phyloP scores from a whole-genome alignment of 2,329 filamentous ascomycete species.

The Colletotrichum spinosum region DNA sequence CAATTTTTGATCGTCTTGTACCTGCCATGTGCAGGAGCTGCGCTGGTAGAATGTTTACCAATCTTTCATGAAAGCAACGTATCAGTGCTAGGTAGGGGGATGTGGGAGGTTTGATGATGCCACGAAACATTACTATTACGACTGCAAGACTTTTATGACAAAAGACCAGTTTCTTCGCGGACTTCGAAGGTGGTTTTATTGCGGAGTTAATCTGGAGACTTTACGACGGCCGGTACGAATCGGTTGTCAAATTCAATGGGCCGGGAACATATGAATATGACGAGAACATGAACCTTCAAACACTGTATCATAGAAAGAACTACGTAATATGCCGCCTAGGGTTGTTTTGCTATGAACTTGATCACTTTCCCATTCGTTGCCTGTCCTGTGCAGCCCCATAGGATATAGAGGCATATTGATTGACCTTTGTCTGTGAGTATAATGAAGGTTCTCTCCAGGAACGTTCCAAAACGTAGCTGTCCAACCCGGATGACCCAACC shows the following conservation, averaged over 20 bases:
- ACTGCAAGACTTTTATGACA: constrained; percentile 34
- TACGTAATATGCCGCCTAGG: constrained; percentile 31
- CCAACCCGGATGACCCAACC: too few species aligned
- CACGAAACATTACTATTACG: constrained; percentile 31
- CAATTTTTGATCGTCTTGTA: constrained; percentile 34
- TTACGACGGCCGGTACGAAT: constrained; percentile 23
- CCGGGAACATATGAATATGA: constrained; percentile 21
- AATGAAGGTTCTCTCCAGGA: too few species aligned
- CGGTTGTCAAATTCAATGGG: constrained; percentile 1
- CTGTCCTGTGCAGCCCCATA: background rate
- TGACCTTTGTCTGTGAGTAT: too few species aligned
- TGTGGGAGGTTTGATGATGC: constrained; percentile 17
- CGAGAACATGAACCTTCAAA: constrained; percentile 14
- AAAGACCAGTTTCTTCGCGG: constrained; percentile 21
- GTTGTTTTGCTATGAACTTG: constrained; percentile 8
- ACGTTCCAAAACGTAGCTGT: too few species aligned
- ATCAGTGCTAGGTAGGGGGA: background rate
- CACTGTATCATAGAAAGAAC: constrained; percentile 35
- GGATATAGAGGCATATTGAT: too few species aligned
- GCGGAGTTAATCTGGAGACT: constrained; percentile 9
- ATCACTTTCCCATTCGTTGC: constrained; percentile 3
- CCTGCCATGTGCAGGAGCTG: background rate
- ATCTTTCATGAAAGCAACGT: background rate
- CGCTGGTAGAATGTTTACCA: constrained; percentile 5
- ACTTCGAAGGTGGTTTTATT: background rate